phyloP scores from a whole-genome alignment of 805 yeast genomes.

The Kuraishia ogatae region DNA sequence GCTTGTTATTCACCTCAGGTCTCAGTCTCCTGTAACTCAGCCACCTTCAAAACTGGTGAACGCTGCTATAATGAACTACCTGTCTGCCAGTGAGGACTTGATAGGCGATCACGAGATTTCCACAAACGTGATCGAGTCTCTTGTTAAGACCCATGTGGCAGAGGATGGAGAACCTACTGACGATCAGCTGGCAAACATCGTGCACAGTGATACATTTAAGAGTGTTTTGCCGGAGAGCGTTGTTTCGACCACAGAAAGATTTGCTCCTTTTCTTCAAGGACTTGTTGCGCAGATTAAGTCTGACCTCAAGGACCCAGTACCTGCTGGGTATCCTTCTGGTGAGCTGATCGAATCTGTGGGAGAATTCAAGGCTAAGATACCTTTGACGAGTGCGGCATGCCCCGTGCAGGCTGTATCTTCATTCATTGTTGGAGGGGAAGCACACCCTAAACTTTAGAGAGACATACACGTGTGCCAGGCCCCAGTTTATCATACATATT shows the following conservation, averaged over 20 bases:
- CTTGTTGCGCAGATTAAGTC: background rate
- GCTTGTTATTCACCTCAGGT: conserved; percentile 54
- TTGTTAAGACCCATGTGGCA: background rate
- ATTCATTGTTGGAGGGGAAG: background rate
- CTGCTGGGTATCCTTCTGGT: conserved; percentile 41
- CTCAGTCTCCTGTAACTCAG: conserved; percentile 28
- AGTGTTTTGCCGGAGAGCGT: conserved; percentile 5
- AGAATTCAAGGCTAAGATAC: conserved; percentile 45
- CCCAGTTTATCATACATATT: background rate
- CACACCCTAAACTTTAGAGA: background rate
- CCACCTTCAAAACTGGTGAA: conserved; percentile 15
- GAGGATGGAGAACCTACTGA: background rate
- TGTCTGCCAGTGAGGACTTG: conserved; percentile 16
- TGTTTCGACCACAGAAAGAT: background rate
- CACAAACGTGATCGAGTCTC: background rate
- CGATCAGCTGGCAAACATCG: background rate
- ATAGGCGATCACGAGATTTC: conserved; percentile 1
- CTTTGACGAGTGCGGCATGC: conserved; percentile 51
- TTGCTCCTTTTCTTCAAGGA: background rate
- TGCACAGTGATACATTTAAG: background rate
- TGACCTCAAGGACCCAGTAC: conserved; percentile 19
- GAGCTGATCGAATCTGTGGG: conserved; percentile 33
- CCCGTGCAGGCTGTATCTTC: conserved; percentile 28
- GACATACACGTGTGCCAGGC: background rate
- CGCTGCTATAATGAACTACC: conserved; percentile 20